phyloP scores from a whole-genome alignment of 164 flowering plant genomes.

The Vitis cinerea region DNA sequence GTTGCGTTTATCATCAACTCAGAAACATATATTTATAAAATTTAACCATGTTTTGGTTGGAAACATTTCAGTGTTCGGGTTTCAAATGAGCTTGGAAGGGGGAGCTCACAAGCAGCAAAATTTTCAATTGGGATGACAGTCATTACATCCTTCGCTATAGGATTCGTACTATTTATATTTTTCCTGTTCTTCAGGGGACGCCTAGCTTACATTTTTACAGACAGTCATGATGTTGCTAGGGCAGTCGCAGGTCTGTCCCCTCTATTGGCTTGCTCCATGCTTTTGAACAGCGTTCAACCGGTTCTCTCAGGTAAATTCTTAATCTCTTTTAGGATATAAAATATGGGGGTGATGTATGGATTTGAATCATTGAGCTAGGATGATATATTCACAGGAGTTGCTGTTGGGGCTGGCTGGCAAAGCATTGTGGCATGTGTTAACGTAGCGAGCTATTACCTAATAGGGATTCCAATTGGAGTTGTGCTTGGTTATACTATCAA shows the following conservation, averaged over 20 bases:
- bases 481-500: slow-evolving; percentile 35
- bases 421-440: slow-evolving; percentile 41
- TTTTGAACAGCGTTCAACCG: slow-evolving; percentile 41
- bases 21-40: no score
- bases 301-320: slow-evolving; percentile 33
- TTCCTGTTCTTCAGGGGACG: slow-evolving; percentile 21
- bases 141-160: slow-evolving; percentile 27
- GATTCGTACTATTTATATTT: slow-evolving; percentile 26
- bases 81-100: slow-evolving; percentile 50
- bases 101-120: slow-evolving; percentile 35
- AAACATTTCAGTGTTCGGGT: slow-evolving; percentile 36
- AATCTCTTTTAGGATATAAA: background rate
- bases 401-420: slow-evolving; percentile 47
- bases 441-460: slow-evolving; percentile 38
- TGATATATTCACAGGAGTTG: slow-evolving; percentile 24
- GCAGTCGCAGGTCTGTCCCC: slow-evolving; percentile 35
- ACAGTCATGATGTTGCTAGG: slow-evolving; percentile 19
- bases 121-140: slow-evolving; percentile 25
- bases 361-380: no score
- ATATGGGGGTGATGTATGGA: no score
- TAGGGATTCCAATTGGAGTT: slow-evolving; percentile 45
- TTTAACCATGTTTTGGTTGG: background rate
- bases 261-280: slow-evolving; percentile 32
- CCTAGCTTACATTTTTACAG: slow-evolving; percentile 31
- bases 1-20: no score